phyloP scores from a whole-genome alignment of 139 green algal species.

The Haematococcus sp. region DNA sequence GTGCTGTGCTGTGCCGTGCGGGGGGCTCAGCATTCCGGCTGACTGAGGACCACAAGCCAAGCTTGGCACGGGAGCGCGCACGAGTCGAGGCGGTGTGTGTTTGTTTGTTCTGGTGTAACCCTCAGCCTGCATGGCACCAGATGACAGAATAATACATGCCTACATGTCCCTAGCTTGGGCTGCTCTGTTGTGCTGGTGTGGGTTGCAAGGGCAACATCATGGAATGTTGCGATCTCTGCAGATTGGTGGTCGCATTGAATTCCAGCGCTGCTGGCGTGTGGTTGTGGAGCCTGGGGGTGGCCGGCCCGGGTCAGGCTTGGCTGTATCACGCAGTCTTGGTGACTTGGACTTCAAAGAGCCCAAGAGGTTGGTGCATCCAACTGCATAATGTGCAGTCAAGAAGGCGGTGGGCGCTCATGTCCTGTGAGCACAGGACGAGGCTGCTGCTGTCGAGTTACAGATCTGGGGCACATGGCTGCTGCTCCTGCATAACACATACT shows the following conservation, averaged over 20 bases:
- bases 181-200: too few species aligned
- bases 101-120: too few species aligned
- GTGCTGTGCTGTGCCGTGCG: slow-evolving; percentile 59
- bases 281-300: slow-evolving; percentile 63
- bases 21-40: slow-evolving; percentile 44
- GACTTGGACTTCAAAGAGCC: slow-evolving; percentile 80
- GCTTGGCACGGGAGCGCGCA: slow-evolving; percentile 41
- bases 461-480: too few species aligned
- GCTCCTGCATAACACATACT: too few species aligned
- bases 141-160: too few species aligned
- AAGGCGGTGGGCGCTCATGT: too few species aligned
- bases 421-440: not conserved
- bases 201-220: too few species aligned
- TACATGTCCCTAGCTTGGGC: not conserved
- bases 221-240: too few species aligned
- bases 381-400: too few species aligned
- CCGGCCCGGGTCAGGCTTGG: slow-evolving; percentile 58
- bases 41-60: slow-evolving; percentile 77
- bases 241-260: slow-evolving; percentile 57
- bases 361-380: not conserved
- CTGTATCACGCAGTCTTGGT: slow-evolving; percentile 63
- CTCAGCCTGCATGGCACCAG: too few species aligned
- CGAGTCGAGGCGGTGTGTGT: slow-evolving; percentile 43
- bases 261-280: slow-evolving; percentile 71
- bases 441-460: not conserved